These are phyloP conservation scores for Kuraishia hungarica DNA, from an alignment of 805 yeast genomes.

Conservation along the genomic window DNA sequence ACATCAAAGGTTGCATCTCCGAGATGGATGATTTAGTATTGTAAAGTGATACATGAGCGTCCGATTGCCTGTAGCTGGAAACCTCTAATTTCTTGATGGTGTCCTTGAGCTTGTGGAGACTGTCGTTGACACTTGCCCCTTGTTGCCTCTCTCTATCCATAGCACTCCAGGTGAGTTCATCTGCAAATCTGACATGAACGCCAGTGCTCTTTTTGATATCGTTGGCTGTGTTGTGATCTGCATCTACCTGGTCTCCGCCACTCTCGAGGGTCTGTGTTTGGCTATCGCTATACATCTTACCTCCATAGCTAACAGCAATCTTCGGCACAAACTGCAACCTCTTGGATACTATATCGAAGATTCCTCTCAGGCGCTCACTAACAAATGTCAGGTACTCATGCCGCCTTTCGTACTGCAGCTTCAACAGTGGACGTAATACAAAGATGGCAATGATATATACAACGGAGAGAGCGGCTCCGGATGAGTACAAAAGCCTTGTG, in stretches of 20 bases:
- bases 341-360: conserved; percentile 18
- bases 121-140: conserved; percentile 12
- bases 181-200: conserved; percentile 17
- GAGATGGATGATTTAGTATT: conserved; percentile 7
- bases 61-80: conserved; percentile 14
- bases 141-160: conserved; percentile 7
- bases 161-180: conserved; percentile 9
- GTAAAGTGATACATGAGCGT: background rate
- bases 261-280: conserved; percentile 15
- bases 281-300: conserved; percentile 26
- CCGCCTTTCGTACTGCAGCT: conserved; percentile 30
- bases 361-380: conserved; percentile 17
- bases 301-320: conserved; percentile 33
- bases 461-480: conserved; percentile 24
- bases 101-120: conserved; percentile 19
- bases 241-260: conserved; percentile 9
- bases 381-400: conserved; percentile 20
- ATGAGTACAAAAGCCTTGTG: conserved; percentile 21
- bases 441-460: conserved; percentile 23
- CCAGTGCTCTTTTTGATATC: conserved; percentile 2
- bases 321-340: conserved; percentile 26
- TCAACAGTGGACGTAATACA: conserved; percentile 31
- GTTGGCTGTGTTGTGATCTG: conserved; percentile 9
- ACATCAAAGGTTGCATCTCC: conserved; percentile 14
- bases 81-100: conserved; percentile 18